Conservation (phyloP, 2,329 filamentous ascomycete species). For the Epichloe uncinata region DNA sequence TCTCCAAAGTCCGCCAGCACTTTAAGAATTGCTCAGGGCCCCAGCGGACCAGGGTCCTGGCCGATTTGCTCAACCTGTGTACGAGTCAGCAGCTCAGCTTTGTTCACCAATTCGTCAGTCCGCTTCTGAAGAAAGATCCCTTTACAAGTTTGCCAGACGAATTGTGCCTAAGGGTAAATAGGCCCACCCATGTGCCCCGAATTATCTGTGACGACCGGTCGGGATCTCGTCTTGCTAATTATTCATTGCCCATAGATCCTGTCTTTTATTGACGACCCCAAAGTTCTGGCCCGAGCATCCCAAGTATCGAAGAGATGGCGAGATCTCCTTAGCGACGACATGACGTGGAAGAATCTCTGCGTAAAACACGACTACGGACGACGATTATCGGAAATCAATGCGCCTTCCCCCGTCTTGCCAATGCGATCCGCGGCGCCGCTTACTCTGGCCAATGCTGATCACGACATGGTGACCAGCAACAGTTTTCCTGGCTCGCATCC, state of each 20-base stretch:
- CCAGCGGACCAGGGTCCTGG: slow-evolving; percentile 68
- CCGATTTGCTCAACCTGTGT: slow-evolving; percentile 83
- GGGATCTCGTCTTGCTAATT: slow-evolving; percentile 5
- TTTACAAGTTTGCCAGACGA: slow-evolving; percentile 89
- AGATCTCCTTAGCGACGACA: slow-evolving; percentile 86
- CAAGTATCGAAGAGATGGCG: slow-evolving; percentile 95
- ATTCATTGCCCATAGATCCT: slow-evolving; percentile 49
- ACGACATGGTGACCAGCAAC: slow-evolving; percentile 22
- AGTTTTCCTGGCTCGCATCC: slow-evolving; percentile 33
- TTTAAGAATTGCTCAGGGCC: slow-evolving; percentile 66
- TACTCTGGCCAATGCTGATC: slow-evolving; percentile 20
- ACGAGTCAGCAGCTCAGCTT: slow-evolving; percentile 93
- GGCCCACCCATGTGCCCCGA: background rate
- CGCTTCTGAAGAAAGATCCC: slow-evolving; percentile 87
- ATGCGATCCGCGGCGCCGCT: slow-evolving; percentile 18
- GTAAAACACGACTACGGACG: slow-evolving; percentile 83
- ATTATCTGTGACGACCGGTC: too few species aligned
- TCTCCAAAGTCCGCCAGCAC: slow-evolving; percentile 64
- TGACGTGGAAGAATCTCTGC: slow-evolving; percentile 95
- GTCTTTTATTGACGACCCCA: slow-evolving; percentile 93
- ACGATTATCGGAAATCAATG: slow-evolving; percentile 38
- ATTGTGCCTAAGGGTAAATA: slow-evolving; percentile 68
- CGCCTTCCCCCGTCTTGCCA: slow-evolving; percentile 17
- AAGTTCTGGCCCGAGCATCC: slow-evolving; percentile 81
- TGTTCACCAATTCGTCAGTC: slow-evolving; percentile 90